phyloP scores from a whole-genome alignment of 768 basidiomycete species.

The Cystofilobasidium ferigula region DNA sequence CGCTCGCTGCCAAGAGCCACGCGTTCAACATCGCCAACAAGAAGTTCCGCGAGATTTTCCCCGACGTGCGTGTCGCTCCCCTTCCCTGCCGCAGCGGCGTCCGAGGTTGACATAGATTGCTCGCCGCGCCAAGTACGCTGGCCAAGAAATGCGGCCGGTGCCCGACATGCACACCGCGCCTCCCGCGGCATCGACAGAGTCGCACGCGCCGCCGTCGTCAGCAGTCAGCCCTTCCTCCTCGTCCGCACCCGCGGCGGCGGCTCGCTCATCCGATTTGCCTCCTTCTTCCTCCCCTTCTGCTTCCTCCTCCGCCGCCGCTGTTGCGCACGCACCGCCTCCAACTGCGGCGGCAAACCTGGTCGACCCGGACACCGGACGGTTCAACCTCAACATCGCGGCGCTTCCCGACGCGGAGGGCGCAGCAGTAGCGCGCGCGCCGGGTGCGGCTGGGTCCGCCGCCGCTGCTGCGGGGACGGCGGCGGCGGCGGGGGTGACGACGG shows the following conservation, averaged over 20 bases:
- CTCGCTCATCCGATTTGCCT: conserved; percentile 13
- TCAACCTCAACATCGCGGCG: neutral
- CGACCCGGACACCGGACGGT: neutral
- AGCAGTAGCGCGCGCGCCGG: neutral
- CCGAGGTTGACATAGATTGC: neutral
- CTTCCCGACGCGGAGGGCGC: neutral
- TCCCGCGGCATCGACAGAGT: neutral
- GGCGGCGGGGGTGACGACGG: neutral
- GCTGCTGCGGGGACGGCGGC: neutral
- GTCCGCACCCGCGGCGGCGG: neutral
- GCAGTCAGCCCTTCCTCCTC: conserved; percentile 12
- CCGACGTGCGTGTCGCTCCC: conserved; percentile 52
- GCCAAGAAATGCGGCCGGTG: conserved; percentile 3
- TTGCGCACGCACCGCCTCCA: neutral
- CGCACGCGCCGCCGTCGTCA: conserved; percentile 7
- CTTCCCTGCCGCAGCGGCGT: neutral
- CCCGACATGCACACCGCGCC: conserved; percentile 18
- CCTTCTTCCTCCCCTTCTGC: conserved; percentile 1
- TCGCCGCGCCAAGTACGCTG: conserved; percentile 6
- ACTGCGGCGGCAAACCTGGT: neutral
- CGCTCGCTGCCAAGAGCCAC: conserved; percentile 68
- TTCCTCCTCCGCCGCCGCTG: neutral
- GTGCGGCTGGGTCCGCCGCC: neutral
- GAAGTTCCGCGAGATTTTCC: conserved; percentile 73
- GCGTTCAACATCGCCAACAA: conserved; percentile 68